Conservation (phyloP, 352 stramenopile genomes). For the Sclerospora graminicola region DNA sequence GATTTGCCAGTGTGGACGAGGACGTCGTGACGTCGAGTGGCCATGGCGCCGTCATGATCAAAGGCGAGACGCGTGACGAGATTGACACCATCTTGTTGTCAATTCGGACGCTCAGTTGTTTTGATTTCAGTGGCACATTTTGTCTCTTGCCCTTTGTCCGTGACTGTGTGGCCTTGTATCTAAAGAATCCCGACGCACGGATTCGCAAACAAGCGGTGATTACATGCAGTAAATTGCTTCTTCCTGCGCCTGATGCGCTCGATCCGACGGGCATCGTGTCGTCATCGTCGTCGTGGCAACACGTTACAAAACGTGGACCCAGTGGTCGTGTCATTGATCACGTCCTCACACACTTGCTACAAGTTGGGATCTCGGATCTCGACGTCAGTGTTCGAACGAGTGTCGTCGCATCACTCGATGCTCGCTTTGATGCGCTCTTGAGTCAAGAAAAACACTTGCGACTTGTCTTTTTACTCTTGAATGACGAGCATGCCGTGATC, state of each 20-base stretch:
- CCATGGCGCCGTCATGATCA: slow-evolving; percentile 37
- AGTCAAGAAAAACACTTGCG: slow-evolving; percentile 89
- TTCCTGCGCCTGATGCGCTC: slow-evolving; percentile 25
- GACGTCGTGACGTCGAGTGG: slow-evolving; percentile 15
- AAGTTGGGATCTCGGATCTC: slow-evolving; percentile 89
- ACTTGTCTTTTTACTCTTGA: slow-evolving; percentile 91
- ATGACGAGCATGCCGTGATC: slow-evolving; percentile 88
- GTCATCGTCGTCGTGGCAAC: slow-evolving; percentile 42
- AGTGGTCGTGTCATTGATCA: slow-evolving; percentile 89
- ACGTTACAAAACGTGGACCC: slow-evolving; percentile 67
- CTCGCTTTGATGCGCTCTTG: slow-evolving; percentile 90
- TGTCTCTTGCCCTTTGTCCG: slow-evolving; percentile 93
- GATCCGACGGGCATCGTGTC: slow-evolving; percentile 16
- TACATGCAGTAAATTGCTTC: slow-evolving; percentile 68
- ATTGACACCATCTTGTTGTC: slow-evolving; percentile 83
- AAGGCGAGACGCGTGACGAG: slow-evolving; percentile 68
- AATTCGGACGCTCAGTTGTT: slow-evolving; percentile 89
- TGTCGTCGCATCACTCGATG: slow-evolving; percentile 89
- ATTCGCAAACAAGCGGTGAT: slow-evolving; percentile 88
- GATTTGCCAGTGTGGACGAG: slow-evolving; percentile 26
- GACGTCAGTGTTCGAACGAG: slow-evolving; percentile 86
- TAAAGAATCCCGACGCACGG: slow-evolving; percentile 82
- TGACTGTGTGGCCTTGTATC: slow-evolving; percentile 89
- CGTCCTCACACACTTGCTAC: slow-evolving; percentile 87
- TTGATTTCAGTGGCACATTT: slow-evolving; percentile 88